phyloP scores from a whole-genome alignment of 129 eudicot species.

The Deinandra increscens region DNA sequence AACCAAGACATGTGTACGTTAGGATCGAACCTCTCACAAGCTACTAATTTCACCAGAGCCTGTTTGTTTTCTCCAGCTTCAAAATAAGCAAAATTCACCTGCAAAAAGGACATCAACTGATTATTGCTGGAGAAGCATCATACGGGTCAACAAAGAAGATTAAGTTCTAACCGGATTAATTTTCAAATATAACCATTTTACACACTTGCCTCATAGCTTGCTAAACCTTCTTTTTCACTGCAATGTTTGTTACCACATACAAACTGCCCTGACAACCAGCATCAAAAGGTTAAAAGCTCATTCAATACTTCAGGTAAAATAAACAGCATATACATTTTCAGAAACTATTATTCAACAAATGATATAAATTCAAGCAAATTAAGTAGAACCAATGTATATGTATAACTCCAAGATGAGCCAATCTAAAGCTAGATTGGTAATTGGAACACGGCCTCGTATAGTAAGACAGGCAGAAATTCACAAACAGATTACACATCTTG shows the following conservation, averaged over 20 bases:
- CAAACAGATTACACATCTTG: neutral
- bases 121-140: constrained; percentile 7
- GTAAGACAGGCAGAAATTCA: constrained; percentile 5
- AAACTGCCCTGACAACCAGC: constrained; percentile 89
- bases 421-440: neutral
- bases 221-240: constrained; percentile 61
- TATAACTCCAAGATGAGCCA: constrained; percentile 1
- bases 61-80: constrained; percentile 97
- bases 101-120: constrained; percentile 26
- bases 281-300: constrained; percentile 18
- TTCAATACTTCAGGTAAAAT: constrained; percentile 8
- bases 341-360: neutral
- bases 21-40: constrained; percentile 67
- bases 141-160: neutral
- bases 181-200: neutral
- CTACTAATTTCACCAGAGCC: constrained; percentile 88
- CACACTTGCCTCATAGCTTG: constrained; percentile 88
- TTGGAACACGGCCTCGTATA: neutral
- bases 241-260: constrained; percentile 97
- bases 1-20: neutral
- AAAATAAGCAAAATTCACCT: constrained; percentile 87
- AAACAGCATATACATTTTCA: constrained; percentile 4
- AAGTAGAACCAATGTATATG: neutral
- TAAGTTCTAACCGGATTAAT: neutral
- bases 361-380: neutral